phyloP scores from a whole-genome alignment of 306 rosid species.

The Argentina anserina region DNA sequence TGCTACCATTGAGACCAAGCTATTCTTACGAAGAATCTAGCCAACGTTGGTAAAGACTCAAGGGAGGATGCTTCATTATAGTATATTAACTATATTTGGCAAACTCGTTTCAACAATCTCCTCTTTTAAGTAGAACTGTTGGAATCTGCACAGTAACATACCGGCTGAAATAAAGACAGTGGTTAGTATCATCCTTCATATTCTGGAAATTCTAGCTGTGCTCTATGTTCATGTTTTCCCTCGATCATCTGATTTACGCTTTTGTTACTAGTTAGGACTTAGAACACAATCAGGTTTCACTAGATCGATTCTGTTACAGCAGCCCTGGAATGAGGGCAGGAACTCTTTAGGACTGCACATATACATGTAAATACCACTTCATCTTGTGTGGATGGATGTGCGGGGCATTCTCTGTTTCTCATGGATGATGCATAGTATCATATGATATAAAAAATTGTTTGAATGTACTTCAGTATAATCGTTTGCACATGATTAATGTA shows the following conservation, averaged over 20 bases:
- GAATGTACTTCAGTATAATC: background rate
- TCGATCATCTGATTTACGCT: background rate
- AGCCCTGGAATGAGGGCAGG: background rate
- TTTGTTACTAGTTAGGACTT: background rate
- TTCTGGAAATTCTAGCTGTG: background rate
- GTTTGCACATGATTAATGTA: background rate
- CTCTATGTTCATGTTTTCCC: background rate
- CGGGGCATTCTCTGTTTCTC: background rate
- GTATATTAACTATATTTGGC: too few relatives aligned
- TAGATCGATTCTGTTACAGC: background rate
- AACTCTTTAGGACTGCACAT: background rate
- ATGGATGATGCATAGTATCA: background rate
- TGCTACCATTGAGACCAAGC: background rate
- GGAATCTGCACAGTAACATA: background rate
- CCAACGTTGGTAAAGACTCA: background rate
- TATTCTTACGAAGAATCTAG: background rate
- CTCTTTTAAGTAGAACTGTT: background rate
- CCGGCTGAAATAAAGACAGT: background rate
- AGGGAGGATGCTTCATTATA: background rate
- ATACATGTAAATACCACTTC: background rate
- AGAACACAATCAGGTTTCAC: background rate
- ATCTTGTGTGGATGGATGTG: background rate
- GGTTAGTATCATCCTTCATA: background rate
- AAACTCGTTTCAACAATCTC: background rate
- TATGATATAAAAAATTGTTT: background rate